These are phyloP conservation scores for Trichothecium sympodiale DNA, from an alignment of 2,329 filamentous ascomycete genomes.

Conservation along the genomic window DNA sequence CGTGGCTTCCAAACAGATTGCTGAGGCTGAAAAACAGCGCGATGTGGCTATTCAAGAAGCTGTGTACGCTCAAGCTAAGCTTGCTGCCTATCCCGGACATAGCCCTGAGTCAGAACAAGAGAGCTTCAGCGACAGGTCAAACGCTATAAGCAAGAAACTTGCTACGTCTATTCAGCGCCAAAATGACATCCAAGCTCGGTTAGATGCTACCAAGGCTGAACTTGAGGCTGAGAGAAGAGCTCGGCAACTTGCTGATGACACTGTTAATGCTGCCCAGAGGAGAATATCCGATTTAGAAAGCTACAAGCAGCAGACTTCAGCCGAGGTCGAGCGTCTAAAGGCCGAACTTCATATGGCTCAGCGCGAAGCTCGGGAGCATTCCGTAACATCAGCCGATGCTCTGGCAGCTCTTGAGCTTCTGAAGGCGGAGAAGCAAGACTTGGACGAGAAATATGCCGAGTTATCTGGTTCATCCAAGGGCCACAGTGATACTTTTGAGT, in stretches of 20 bases:
- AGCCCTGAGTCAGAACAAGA: constrained; percentile 35
- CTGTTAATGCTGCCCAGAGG: constrained; percentile 68
- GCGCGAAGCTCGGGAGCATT: constrained; percentile 68
- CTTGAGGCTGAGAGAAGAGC: constrained; percentile 72
- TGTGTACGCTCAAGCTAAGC: constrained; percentile 85
- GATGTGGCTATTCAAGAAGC: constrained; percentile 93
- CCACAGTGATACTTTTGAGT: constrained; percentile 59
- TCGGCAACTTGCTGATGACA: constrained; percentile 80
- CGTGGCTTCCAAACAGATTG: constrained; percentile 77
- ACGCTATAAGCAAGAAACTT: constrained; percentile 71
- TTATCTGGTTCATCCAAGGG: constrained; percentile 56
- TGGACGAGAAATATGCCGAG: constrained; percentile 58
- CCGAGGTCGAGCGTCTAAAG: constrained; percentile 76
- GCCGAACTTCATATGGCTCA: constrained; percentile 75
- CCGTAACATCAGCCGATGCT: constrained; percentile 66
- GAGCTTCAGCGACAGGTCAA: constrained; percentile 43
- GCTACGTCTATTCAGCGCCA: constrained; percentile 72
- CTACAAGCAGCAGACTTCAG: constrained; percentile 71
- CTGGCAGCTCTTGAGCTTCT: constrained; percentile 63
- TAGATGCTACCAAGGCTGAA: constrained; percentile 59
- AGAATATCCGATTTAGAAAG: constrained; percentile 75
- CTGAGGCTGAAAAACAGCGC: constrained; percentile 87
- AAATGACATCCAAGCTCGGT: constrained; percentile 65
- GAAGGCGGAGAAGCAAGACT: constrained; percentile 75
- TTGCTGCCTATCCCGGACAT: constrained; percentile 62